Evolutionary conservation across 148 eudicot species (phyloP), one percentile per base, ranked within the genome.

Genomic region (Fagopyrum esculentum): DNA sequence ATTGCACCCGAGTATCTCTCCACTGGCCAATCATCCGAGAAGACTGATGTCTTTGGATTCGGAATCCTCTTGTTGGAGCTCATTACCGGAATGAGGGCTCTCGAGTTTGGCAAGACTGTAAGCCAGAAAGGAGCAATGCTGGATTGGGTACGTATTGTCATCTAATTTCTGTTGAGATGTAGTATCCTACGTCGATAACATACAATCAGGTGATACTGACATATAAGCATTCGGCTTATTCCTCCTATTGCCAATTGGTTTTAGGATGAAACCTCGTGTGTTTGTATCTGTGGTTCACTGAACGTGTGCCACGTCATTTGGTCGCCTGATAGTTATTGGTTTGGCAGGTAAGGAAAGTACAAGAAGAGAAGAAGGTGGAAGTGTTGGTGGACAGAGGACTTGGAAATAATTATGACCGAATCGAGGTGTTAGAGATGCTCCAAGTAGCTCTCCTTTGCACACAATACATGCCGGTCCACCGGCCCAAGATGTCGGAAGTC

Each of bases 1-100:
- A 93, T 93, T 70, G 98, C 98, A 6, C 98, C 98, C 0, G 98
- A 93, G 75, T 93, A 93, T 72, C 93, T 93, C 71, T 93, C 97
- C 66, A 93, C 98, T 0, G 98, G 98, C 55, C 97, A 93, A 45
- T 91, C 97, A 5, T 93, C 98, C 17, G 98, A 93, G 63, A 93
- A 93, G 74, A 93, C 98, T 0, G 98, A 93, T 47, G 98, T 91
- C 13, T 93, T 91, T 80, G 98, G 98, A 30, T 94, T 91, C 71
- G 98, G 98, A 9, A 90, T 90, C 79, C 94, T 94, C 51, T 75
- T 94, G 72, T 61, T 94, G 63, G 98, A 94, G 87, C 93, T 94
- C 5, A 90, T 94, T 16, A 94, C 98, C 13, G 97, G 98, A 47
- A 90, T 86, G 89, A 84, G 92, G 81, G 96, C 98, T 15, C 83